A percentile compares a stretch with the other conserved stretches of the same genome.
Conservation (phyloP, 2,329 filamentous ascomycete genomes). For the Trichophyton simii region DNA sequence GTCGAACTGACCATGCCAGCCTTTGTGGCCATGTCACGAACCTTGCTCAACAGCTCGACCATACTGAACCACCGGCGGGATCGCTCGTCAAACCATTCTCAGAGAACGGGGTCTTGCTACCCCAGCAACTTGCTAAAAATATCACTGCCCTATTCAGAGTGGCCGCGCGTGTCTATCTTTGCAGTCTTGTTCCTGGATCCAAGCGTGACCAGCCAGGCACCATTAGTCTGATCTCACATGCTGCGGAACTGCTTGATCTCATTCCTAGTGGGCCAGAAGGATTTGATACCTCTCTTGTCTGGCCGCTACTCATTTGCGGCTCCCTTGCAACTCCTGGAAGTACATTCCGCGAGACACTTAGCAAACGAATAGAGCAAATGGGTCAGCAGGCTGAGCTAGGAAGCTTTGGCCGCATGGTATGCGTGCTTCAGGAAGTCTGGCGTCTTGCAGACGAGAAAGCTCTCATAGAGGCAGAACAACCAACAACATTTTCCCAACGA, state of each 20-base stretch:
- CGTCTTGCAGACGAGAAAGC: slow-evolving; percentile 49
- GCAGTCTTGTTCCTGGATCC: slow-evolving; percentile 83
- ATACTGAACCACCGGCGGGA: slow-evolving; percentile 58
- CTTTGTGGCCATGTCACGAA: slow-evolving; percentile 81
- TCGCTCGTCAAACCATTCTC: slow-evolving; percentile 47
- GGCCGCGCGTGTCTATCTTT: slow-evolving; percentile 91
- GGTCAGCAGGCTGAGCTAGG: slow-evolving; percentile 69
- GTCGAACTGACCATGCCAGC: slow-evolving; percentile 66
- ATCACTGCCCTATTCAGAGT: slow-evolving; percentile 84
- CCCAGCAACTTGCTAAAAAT: slow-evolving; percentile 73
- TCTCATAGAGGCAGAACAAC: not conserved
- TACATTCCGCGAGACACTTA: slow-evolving; percentile 64
- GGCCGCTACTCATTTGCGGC: slow-evolving; percentile 84
- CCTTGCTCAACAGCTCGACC: slow-evolving; percentile 74
- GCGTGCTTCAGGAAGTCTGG: slow-evolving; percentile 76
- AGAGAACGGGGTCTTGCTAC: slow-evolving; percentile 59
- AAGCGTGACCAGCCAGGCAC: slow-evolving; percentile 61
- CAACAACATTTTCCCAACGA: not conserved
- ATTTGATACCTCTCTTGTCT: slow-evolving; percentile 81
- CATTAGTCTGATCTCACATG: slow-evolving; percentile 62
- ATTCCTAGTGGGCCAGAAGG: slow-evolving; percentile 72
- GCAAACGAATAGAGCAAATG: slow-evolving; percentile 59
- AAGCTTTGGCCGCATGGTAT: slow-evolving; percentile 71
- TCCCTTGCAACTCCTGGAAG: slow-evolving; percentile 61
- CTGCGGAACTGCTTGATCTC: slow-evolving; percentile 62